Conservation (phyloP, 345 rosid species). For the Gossypium mustelinum region DNA sequence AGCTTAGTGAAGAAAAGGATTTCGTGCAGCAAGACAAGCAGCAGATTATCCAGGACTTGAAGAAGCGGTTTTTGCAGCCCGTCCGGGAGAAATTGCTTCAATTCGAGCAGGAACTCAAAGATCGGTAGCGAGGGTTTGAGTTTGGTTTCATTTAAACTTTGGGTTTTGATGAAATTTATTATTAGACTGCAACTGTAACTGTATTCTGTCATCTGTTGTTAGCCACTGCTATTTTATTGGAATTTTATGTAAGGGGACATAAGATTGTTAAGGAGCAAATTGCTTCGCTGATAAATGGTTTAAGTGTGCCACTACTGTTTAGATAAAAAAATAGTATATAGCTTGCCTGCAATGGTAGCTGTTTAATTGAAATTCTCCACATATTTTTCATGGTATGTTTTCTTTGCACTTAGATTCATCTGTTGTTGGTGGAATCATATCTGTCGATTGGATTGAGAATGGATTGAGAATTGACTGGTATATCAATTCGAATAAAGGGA, state of each 20-base stretch:
- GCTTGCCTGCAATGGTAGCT: not conserved
- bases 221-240: not conserved
- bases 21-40: conserved; percentile 48
- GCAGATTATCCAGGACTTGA: conserved; percentile 50
- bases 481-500: too few species aligned
- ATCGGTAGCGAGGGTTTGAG: conserved; percentile 34
- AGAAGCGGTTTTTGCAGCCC: conserved; percentile 66
- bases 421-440: not conserved
- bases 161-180: not conserved
- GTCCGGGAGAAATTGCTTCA: conserved; percentile 60
- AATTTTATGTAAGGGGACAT: conserved; percentile 14
- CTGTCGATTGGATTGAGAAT: too few species aligned
- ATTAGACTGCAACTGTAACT: conserved; percentile 17
- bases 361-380: not conserved
- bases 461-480: too few species aligned
- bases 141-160: not conserved
- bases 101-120: conserved; percentile 86
- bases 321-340: not conserved
- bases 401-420: not conserved
- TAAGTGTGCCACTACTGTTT: not conserved
- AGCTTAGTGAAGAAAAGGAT: conserved; percentile 54
- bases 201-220: conserved; percentile 8
- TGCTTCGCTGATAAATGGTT: not conserved
- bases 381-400: not conserved
- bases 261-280: conserved; percentile 9